Evolutionary conservation across 768 basidiomycete genomes (phyloP).

Genomic region (Inosperma sp.): DNA sequence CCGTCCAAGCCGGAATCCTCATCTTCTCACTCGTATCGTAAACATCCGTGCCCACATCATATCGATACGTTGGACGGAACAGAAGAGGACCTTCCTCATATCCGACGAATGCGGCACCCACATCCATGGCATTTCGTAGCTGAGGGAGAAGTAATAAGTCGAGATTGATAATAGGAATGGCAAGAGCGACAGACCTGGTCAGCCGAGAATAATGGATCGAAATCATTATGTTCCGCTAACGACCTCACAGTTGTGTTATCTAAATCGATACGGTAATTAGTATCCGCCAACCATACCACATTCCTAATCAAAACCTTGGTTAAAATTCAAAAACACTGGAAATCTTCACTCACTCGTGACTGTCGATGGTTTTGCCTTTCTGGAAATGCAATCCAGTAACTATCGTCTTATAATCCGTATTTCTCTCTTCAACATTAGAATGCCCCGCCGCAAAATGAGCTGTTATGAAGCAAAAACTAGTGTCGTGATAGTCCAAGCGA

Average conservation of each 20-base stretch:
- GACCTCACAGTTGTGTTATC: slow-evolving; percentile 76
- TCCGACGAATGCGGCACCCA: slow-evolving; percentile 68
- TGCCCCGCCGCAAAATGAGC: slow-evolving; percentile 98
- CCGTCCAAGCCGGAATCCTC: slow-evolving; percentile 97
- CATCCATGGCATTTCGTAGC: slow-evolving; percentile 71
- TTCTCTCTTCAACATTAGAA: slow-evolving; percentile 81
- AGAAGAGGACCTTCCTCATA: slow-evolving; percentile 86
- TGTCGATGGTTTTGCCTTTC: slow-evolving; percentile 81
- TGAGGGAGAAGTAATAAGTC: slow-evolving; percentile 26
- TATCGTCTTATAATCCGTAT: slow-evolving; percentile 90
- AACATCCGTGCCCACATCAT: slow-evolving; percentile 71
- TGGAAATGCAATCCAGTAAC: slow-evolving; percentile 78
- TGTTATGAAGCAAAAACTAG: slow-evolving; percentile 91
- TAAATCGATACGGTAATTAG: slow-evolving; percentile 90
- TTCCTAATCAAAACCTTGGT: slow-evolving; percentile 53
- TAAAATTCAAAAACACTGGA: background rate
- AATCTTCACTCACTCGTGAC: slow-evolving; percentile 65
- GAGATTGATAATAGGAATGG: background rate
- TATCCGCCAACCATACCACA: slow-evolving; percentile 91
- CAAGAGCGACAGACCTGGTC: slow-evolving; percentile 74
- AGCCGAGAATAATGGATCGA: slow-evolving; percentile 68
- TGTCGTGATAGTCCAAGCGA: slow-evolving; percentile 86
- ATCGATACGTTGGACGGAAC: slow-evolving; percentile 96
- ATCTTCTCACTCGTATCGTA: slow-evolving; percentile 97
- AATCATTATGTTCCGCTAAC: slow-evolving; percentile 59